These are phyloP conservation scores for Hymenoscyphus scutula DNA, from an alignment of 2,329 filamentous ascomycete genomes.

Conservation along the genomic window DNA sequence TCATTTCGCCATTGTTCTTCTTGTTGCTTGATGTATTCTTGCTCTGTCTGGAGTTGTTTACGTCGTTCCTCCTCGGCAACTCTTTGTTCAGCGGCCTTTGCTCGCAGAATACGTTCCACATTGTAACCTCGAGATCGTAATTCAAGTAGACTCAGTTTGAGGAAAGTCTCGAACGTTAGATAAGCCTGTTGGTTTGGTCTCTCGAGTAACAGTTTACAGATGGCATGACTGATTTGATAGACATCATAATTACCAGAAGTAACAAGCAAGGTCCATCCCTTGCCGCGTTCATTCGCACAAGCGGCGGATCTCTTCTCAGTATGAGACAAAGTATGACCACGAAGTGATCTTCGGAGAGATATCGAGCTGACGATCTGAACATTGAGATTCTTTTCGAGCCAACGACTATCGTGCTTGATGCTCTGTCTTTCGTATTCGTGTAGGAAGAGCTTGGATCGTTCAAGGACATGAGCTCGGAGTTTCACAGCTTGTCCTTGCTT, in stretches of 20 bases:
- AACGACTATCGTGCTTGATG: slow-evolving; percentile 84
- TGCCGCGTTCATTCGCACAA: slow-evolving; percentile 52
- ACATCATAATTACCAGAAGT: slow-evolving; percentile 67
- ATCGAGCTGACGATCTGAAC: slow-evolving; percentile 79
- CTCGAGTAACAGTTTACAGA: slow-evolving; percentile 76
- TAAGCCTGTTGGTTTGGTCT: slow-evolving; percentile 86
- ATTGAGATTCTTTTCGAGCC: slow-evolving; percentile 81
- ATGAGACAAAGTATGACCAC: slow-evolving; percentile 66
- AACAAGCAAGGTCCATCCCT: slow-evolving; percentile 70
- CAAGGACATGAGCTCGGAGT: slow-evolving; percentile 77
- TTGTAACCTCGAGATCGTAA: slow-evolving; percentile 90
- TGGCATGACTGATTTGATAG: slow-evolving; percentile 86
- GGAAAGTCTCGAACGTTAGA: slow-evolving; percentile 84
- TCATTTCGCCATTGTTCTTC: slow-evolving; percentile 44
- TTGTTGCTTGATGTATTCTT: slow-evolving; percentile 63
- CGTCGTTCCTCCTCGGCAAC: slow-evolving; percentile 81
- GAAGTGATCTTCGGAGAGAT: slow-evolving; percentile 72
- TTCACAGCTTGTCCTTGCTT: slow-evolving; percentile 68
- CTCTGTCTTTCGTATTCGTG: slow-evolving; percentile 69
- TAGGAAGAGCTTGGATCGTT: slow-evolving; percentile 85
- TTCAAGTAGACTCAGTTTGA: slow-evolving; percentile 80
- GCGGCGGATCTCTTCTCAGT: slow-evolving; percentile 75
- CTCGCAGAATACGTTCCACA: slow-evolving; percentile 86
- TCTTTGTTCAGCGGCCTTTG: slow-evolving; percentile 81
- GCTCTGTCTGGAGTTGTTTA: slow-evolving; percentile 71